phyloP scores from a whole-genome alignment of 2,329 filamentous ascomycete species.

The Apiospora hydei region DNA sequence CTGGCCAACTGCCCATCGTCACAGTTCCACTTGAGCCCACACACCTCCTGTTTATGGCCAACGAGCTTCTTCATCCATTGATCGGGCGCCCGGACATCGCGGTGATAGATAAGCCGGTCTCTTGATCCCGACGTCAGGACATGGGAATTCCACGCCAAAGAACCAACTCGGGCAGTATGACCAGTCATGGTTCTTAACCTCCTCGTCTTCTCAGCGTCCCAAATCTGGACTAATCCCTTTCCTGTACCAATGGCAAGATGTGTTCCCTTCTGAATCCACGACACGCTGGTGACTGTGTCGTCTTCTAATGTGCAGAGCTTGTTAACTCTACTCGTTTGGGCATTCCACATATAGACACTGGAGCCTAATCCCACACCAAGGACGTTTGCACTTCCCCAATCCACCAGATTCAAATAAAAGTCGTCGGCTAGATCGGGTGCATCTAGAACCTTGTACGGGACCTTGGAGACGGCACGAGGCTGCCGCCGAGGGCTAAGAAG shows the following conservation, averaged over 20 bases:
- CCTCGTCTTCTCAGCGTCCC: slow-evolving; percentile 89
- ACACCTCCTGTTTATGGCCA: slow-evolving; percentile 98
- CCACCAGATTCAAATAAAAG: slow-evolving; percentile 96
- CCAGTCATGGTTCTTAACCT: slow-evolving; percentile 95
- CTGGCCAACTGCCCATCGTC: slow-evolving; percentile 95
- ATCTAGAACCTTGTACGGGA: slow-evolving; percentile 97
- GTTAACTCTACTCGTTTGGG: slow-evolving; percentile 86
- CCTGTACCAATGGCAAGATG: slow-evolving; percentile 95
- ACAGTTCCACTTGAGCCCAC: slow-evolving; percentile 95
- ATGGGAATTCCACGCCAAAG: slow-evolving; percentile 96
- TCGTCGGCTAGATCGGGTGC: slow-evolving; percentile 96
- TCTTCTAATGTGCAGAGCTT: slow-evolving; percentile 93
- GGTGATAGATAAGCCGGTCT: slow-evolving; percentile 92
- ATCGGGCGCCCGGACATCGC: slow-evolving; percentile 90
- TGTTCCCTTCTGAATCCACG: slow-evolving; percentile 97
- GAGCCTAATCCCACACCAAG: slow-evolving; percentile 91
- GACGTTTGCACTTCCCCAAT: slow-evolving; percentile 96
- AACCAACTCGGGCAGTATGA: slow-evolving; percentile 90
- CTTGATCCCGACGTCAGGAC: slow-evolving; percentile 95
- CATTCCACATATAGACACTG: slow-evolving; percentile 99
- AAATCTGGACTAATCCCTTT: slow-evolving; percentile 95
- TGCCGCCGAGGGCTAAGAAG: slow-evolving; percentile 89
- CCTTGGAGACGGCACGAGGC: slow-evolving; percentile 89
- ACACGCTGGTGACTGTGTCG: slow-evolving; percentile 95
- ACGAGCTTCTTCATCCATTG: slow-evolving; percentile 88